Evolutionary conservation across 2,329 filamentous ascomycete species (phyloP), one percentile per base, ranked within the genome.

Genomic region (Byssothecium circinans): DNA sequence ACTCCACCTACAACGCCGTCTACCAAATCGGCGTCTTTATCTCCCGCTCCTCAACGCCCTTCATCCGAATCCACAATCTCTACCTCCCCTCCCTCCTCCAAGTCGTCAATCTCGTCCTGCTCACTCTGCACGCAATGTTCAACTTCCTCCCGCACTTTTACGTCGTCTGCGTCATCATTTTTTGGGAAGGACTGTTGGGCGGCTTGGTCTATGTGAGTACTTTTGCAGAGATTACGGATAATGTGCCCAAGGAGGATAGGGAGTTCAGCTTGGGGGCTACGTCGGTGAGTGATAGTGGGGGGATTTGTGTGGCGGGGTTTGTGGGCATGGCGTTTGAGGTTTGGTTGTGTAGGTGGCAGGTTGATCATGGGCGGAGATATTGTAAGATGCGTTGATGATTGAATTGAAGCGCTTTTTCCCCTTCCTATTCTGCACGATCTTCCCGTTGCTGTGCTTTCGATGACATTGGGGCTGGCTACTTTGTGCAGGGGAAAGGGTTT

Each of bases 21-120:
- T 97, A 99, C 71, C 92, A 99, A 75, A 77, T 91, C 2, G 94
- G 94, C 45, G 94, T 97, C 54, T 97, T 97, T 74, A 82, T 97
- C 59, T 96, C 92, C 0, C 86, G 94, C 14, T 95, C 91, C 0
- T 95, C 90, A 0, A 91, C 89, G 1, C 90, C 92, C 0, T 95
- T 96, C 69, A 68, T 95, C 57, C 86, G 91, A 22, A 81, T 97
- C 34, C 88, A 87, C 59, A 77, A 83, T 40, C 80, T 97, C 1
- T 97, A 97, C 65, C 60, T 89, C 0, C 91, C 91, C 0, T 89
- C 90, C 0, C 69, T 92, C 8, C 79, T 99, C 0, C 94, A 97
- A 69, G 75, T 94, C 2, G 78, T 78, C 49, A 99, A 97, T 61
- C 78, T 97, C 2, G 68, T 77, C 3, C 52, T 95, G 0, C 79